phyloP scores from a whole-genome alignment of 2,329 filamentous ascomycete species.

The Colletotrichum tanaceti region DNA sequence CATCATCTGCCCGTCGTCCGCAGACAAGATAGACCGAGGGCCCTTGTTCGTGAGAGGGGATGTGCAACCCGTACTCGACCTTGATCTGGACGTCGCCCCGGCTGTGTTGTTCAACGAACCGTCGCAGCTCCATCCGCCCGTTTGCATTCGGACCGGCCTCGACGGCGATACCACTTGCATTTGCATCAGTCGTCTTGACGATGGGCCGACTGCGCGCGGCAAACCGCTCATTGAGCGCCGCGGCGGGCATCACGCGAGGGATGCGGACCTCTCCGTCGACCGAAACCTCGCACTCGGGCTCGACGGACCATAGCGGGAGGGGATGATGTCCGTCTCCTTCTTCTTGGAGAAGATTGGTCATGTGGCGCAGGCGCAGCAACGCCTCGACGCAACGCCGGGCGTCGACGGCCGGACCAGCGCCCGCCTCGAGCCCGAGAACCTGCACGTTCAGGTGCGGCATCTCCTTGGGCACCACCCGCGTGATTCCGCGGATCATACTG shows the following conservation, averaged over 20 bases:
- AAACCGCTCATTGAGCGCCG: not conserved
- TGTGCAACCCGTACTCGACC: not conserved
- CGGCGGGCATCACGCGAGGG: conserved; percentile 2
- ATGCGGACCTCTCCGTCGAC: conserved; percentile 1
- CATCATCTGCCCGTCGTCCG: not conserved
- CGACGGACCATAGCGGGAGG: not conserved
- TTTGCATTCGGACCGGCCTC: not conserved
- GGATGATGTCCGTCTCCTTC: not conserved
- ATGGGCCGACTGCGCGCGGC: not conserved
- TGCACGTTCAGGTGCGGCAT: not conserved
- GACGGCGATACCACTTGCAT: not conserved
- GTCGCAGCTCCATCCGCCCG: not conserved
- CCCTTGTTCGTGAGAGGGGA: not conserved
- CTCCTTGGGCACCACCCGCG: conserved; percentile 1
- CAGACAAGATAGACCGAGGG: not conserved
- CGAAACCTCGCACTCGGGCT: conserved; percentile 4
- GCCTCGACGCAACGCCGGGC: not conserved
- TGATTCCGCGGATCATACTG: conserved; percentile 8
- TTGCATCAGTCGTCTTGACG: not conserved
- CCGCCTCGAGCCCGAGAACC: conserved; percentile 5
- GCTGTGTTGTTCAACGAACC: not conserved
- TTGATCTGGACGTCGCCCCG: not conserved
- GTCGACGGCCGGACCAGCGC: not conserved
- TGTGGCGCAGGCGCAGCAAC: not conserved
- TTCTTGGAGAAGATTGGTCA: not conserved